A percentile compares a stretch with the other conserved stretches of the same genome.
Evolutionary conservation across 208 protist species (phyloP).

Genomic region (Strigomonas culicis): DNA sequence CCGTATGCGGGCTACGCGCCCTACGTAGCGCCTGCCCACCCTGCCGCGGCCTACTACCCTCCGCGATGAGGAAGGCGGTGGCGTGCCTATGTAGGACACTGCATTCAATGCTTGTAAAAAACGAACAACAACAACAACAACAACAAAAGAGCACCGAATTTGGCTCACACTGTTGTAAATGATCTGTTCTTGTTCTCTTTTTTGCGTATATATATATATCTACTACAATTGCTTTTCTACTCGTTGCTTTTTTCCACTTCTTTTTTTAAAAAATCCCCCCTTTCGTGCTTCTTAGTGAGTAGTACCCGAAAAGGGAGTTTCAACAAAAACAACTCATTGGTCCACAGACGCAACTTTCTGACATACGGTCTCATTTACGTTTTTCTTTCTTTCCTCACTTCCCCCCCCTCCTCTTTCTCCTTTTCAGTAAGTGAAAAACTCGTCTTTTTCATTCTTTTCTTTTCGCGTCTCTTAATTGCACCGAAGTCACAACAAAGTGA

Average conservation of each 20-base stretch:
- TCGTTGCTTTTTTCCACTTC: slow-evolving; percentile 11
- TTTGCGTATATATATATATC: slow-evolving; percentile 10
- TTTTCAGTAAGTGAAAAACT: not conserved
- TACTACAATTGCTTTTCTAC: slow-evolving; percentile 7
- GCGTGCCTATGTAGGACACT: no score
- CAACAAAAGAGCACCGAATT: not conserved
- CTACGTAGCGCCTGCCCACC: not conserved
- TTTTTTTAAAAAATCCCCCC: slow-evolving; percentile 8
- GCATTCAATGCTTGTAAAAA: no score
- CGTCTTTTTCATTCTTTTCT: slow-evolving; percentile 5
- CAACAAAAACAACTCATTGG: no score
- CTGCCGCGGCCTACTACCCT: not conserved
- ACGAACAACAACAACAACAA: slow-evolving; percentile 1
- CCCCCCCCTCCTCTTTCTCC: not conserved
- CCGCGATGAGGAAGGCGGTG: no score
- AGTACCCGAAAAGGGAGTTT: no score
- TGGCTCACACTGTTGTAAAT: slow-evolving; percentile 3
- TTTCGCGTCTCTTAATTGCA: not conserved
- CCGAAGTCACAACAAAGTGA: slow-evolving; percentile 4
- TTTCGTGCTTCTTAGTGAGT: not conserved
- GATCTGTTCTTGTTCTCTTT: slow-evolving; percentile 11
- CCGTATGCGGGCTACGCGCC: not conserved
- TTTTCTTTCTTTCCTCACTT: slow-evolving; percentile 9
- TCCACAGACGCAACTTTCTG: no score
- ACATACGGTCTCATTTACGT: not conserved